Evolutionary conservation across 1,284 basidiomycete genomes (phyloP).

Genomic region (Cryptococcus amylolentus): DNA sequence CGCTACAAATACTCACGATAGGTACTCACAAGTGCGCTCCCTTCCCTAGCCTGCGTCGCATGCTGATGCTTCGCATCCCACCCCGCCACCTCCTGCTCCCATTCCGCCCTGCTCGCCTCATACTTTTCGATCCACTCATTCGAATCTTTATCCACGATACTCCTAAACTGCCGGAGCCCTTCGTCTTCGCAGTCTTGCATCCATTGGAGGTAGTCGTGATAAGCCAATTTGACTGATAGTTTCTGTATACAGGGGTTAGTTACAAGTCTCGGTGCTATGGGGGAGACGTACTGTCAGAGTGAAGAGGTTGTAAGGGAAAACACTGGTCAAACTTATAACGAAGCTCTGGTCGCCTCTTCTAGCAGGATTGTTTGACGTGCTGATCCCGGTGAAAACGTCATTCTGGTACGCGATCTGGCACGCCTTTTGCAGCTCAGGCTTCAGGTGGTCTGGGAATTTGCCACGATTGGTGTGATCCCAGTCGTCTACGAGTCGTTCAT

Average conservation of each 20-base stretch:
- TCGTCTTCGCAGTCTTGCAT: constrained; percentile 31
- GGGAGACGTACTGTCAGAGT: constrained; percentile 40
- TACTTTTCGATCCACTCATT: constrained; percentile 16
- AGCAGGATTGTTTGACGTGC: constrained; percentile 19
- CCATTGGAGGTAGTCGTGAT: constrained; percentile 30
- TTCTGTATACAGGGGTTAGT: constrained; percentile 28
- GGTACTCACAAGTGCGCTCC: neutral
- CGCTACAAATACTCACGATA: constrained; percentile 9
- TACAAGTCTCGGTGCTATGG: neutral
- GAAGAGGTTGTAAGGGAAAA: constrained; percentile 45
- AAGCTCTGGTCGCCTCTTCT: constrained; percentile 24
- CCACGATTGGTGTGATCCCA: constrained; percentile 58
- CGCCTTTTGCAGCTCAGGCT: constrained; percentile 66
- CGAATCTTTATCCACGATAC: constrained; percentile 15
- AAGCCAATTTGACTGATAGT: constrained; percentile 34
- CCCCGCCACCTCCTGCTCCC: constrained; percentile 15
- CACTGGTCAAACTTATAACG: constrained; percentile 30
- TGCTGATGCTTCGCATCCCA: constrained; percentile 15
- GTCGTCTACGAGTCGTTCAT: constrained; percentile 12
- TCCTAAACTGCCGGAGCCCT: constrained; percentile 13
- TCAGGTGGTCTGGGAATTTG: constrained; percentile 81
- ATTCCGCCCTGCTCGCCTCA: constrained; percentile 12
- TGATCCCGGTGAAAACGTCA: constrained; percentile 41
- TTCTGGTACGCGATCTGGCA: constrained; percentile 75
- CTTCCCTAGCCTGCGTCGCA: neutral